These are phyloP conservation scores for Hippophae tibetana DNA, from an alignment of 306 rosid species.

Conservation along the genomic window DNA sequence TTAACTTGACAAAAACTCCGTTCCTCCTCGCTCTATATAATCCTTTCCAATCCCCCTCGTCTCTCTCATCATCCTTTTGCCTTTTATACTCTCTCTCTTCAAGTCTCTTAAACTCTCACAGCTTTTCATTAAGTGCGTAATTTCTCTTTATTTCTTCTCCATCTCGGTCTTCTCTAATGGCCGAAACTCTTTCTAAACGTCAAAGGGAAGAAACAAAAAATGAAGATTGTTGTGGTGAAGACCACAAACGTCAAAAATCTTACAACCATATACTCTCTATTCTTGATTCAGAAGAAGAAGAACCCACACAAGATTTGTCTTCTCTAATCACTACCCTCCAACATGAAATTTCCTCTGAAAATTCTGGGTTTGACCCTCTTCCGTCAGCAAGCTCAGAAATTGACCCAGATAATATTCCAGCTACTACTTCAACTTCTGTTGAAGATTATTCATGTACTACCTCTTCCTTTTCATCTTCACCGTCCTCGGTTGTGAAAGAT, in stretches of 20 bases:
- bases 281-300: conserved; percentile 70
- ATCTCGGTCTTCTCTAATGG: conserved; percentile 18
- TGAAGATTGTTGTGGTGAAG: conserved; percentile 23
- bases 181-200: conserved; percentile 41
- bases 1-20: conserved; percentile 35
- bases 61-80: conserved; percentile 29
- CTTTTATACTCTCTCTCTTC: not conserved
- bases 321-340: conserved; percentile 59
- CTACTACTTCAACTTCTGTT: not conserved
- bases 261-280: conserved; percentile 58
- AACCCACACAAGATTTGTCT: conserved; percentile 44
- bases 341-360: conserved; percentile 38
- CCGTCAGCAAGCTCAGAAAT: not conserved
- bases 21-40: conserved; percentile 30
- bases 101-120: not conserved
- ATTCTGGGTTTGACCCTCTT: conserved; percentile 11
- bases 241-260: conserved; percentile 47
- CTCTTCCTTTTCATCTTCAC: conserved; percentile 15
- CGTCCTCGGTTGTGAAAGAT: conserved; percentile 9
- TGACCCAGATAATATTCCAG: conserved; percentile 10
- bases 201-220: conserved; percentile 34
- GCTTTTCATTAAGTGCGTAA: no score
- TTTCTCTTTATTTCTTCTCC: no score
- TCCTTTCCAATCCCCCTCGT: conserved; percentile 13
- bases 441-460: conserved; percentile 17